Evolutionary conservation across 306 rosid species (phyloP).

Genomic region (Cucurbita maxima): DNA sequence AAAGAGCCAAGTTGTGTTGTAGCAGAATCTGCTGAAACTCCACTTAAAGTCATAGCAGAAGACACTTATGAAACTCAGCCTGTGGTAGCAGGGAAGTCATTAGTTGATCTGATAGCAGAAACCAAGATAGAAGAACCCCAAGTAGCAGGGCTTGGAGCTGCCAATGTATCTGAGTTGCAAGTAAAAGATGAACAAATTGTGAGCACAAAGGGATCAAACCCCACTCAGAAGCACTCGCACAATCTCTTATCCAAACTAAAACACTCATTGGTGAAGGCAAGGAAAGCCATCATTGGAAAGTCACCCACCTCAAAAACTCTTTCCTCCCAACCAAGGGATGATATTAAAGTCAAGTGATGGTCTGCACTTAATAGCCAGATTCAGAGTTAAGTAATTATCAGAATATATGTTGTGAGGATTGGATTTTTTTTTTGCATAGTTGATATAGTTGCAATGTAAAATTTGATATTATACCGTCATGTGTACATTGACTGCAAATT

Average conservation of each 20-base stretch:
- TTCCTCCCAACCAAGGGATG: conserved; percentile 38
- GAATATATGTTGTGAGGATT: not conserved
- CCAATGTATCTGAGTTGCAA: not conserved
- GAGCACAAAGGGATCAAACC: conserved; percentile 13
- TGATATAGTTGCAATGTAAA: not conserved
- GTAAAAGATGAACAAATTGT: not conserved
- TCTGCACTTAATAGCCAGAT: not conserved
- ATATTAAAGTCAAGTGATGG: conserved; percentile 11
- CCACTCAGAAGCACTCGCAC: conserved; percentile 55
- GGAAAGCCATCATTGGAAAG: conserved; percentile 70
- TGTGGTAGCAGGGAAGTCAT: not conserved
- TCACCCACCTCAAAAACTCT: conserved; percentile 59
- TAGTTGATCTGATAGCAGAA: not conserved
- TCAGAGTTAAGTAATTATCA: not conserved
- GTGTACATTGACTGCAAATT: not conserved
- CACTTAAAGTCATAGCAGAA: not conserved
- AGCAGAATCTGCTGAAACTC: not conserved
- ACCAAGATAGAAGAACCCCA: conserved; percentile 4
- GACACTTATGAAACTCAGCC: not conserved
- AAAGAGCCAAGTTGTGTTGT: not conserved
- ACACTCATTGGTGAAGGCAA: conserved; percentile 69
- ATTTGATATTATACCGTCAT: not conserved
- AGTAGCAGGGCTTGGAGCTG: not conserved
- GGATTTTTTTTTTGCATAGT: not conserved
- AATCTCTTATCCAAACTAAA: conserved; percentile 66